Evolutionary conservation across 495 filamentous ascomycete genomes (phyloP).

Genomic region (Hypoxylon perforatum): DNA sequence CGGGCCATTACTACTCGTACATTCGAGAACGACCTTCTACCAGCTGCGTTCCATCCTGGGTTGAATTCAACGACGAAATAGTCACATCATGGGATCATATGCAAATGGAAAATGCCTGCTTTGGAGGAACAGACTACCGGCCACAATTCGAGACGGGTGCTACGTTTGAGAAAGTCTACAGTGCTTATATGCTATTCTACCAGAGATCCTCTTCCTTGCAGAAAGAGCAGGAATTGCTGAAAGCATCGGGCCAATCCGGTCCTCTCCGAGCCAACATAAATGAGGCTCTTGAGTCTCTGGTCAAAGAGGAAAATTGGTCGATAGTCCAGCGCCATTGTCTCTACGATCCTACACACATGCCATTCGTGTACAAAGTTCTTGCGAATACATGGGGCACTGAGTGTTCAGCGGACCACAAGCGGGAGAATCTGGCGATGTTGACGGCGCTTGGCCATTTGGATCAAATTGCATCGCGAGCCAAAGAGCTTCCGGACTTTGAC

Average conservation of each 20-base stretch:
- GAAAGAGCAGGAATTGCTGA: slow-evolving; percentile 55
- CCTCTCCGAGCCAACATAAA: slow-evolving; percentile 70
- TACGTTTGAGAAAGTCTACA: slow-evolving; percentile 75
- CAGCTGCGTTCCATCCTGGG: slow-evolving; percentile 69
- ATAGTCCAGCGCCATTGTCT: slow-evolving; percentile 83
- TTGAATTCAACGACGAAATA: slow-evolving; percentile 92
- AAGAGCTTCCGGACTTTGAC: slow-evolving; percentile 74
- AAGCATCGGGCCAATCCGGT: slow-evolving; percentile 42
- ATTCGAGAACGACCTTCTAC: slow-evolving; percentile 79
- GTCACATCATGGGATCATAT: slow-evolving; percentile 79
- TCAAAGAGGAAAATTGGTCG: slow-evolving; percentile 76
- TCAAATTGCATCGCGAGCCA: slow-evolving; percentile 78
- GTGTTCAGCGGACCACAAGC: slow-evolving; percentile 61
- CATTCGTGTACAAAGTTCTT: slow-evolving; percentile 73
- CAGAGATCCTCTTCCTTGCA: slow-evolving; percentile 78
- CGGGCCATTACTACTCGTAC: slow-evolving; percentile 97
- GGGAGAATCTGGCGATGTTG: slow-evolving; percentile 71
- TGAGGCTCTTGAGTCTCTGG: slow-evolving; percentile 64
- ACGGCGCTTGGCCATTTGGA: slow-evolving; percentile 80
- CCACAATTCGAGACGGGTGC: slow-evolving; percentile 56
- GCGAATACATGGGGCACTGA: slow-evolving; percentile 53
- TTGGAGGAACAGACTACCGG: slow-evolving; percentile 75
- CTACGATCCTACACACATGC: slow-evolving; percentile 76
- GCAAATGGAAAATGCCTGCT: slow-evolving; percentile 78
- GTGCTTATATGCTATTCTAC: slow-evolving; percentile 98